Conservation (phyloP, 148 eudicot species). For the Rhododendron williamsianum region DNA sequence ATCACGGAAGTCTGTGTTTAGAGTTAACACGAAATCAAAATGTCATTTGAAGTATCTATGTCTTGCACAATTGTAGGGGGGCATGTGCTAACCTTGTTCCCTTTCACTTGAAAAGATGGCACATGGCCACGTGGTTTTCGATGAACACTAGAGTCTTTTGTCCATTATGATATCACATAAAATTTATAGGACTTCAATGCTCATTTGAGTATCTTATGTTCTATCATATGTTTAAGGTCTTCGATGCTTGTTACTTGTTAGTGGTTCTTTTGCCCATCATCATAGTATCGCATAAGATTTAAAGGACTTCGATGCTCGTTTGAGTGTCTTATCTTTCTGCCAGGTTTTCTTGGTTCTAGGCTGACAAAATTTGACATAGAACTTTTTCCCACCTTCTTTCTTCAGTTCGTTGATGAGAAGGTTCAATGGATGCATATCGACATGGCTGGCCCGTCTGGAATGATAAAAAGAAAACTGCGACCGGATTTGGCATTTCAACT, state of each 20-base stretch:
- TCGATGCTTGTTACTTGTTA: not conserved
- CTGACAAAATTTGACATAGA: not conserved
- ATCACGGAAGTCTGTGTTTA: not conserved
- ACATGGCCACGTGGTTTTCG: not conserved
- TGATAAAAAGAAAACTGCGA: conserved; percentile 81
- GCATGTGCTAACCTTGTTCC: not conserved
- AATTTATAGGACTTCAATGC: not conserved
- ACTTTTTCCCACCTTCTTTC: not conserved
- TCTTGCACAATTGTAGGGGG: not conserved
- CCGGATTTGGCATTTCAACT: conserved; percentile 89
- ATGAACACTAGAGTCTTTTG: not conserved
- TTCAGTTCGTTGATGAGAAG: conserved; percentile 95
- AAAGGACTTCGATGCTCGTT: not conserved
- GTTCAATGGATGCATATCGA: conserved; percentile 98
- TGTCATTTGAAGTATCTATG: not conserved
- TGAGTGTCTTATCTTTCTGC: not conserved
- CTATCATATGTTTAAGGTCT: not conserved
- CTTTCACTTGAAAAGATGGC: not conserved
- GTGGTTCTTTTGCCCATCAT: not conserved
- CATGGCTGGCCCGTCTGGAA: conserved; percentile 94
- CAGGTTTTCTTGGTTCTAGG: not conserved
- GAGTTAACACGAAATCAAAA: not conserved
- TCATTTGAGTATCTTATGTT: not conserved
- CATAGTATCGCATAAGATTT: not conserved
- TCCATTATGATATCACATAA: not conserved